phyloP scores from a whole-genome alignment of 2,329 filamentous ascomycete species.

The Biscogniauxia sp. region DNA sequence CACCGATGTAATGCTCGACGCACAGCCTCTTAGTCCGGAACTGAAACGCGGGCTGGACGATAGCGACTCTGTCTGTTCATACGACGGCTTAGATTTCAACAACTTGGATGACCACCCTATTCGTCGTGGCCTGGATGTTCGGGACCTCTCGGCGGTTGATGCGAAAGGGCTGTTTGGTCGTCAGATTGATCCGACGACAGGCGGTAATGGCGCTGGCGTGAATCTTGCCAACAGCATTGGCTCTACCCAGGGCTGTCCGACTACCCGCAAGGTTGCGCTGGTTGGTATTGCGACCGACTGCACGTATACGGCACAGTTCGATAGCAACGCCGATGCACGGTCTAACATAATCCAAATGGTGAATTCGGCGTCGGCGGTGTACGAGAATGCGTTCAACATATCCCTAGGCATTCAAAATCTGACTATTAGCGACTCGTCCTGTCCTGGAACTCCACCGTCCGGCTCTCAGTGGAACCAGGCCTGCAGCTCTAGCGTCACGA shows the following conservation, averaged over 20 bases:
- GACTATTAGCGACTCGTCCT: slow-evolving; percentile 71
- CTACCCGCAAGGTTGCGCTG: slow-evolving; percentile 85
- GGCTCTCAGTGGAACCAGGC: slow-evolving; percentile 80
- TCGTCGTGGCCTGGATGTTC: slow-evolving; percentile 50
- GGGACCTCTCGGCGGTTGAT: slow-evolving; percentile 59
- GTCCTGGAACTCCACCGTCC: slow-evolving; percentile 65
- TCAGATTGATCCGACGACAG: slow-evolving; percentile 66
- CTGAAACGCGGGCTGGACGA: slow-evolving; percentile 55
- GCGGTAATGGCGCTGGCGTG: slow-evolving; percentile 74
- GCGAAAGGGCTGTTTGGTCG: slow-evolving; percentile 69
- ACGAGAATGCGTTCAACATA: slow-evolving; percentile 91
- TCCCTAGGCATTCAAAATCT: slow-evolving; percentile 86
- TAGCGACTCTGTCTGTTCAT: slow-evolving; percentile 56
- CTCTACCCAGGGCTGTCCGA: slow-evolving; percentile 78
- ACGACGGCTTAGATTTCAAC: slow-evolving; percentile 81
- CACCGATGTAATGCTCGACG: slow-evolving; percentile 65
- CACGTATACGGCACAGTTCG: slow-evolving; percentile 74
- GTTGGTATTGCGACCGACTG: slow-evolving; percentile 93
- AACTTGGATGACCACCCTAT: slow-evolving; percentile 68
- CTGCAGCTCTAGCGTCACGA: slow-evolving; percentile 62
- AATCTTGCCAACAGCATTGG: slow-evolving; percentile 80
- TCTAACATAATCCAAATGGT: slow-evolving; percentile 79
- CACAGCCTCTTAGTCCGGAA: slow-evolving; percentile 51
- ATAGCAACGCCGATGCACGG: slow-evolving; percentile 60
- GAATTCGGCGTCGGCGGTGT: slow-evolving; percentile 82